A percentile compares a stretch with the other conserved stretches of the same genome.
Conservation (phyloP, 208 protist species). For the Leishmania arabica region DNA sequence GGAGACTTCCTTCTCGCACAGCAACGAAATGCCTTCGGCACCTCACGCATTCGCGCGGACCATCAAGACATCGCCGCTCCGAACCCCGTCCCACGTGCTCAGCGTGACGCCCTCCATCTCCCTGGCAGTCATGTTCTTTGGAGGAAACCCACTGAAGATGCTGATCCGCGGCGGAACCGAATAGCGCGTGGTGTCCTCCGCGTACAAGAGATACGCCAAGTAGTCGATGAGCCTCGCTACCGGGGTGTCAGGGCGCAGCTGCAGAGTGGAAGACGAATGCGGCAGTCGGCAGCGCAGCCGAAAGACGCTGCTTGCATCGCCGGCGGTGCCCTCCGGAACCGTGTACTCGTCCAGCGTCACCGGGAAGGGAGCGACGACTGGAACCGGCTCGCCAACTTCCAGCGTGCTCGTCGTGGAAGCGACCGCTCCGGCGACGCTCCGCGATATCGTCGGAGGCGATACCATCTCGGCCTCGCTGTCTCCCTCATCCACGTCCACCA, state of each 20-base stretch:
- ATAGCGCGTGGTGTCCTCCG: slow-evolving; percentile 42
- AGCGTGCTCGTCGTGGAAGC: background rate
- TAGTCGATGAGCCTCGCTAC: slow-evolving; percentile 53
- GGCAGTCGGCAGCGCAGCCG: slow-evolving; percentile 69
- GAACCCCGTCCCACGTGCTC: slow-evolving; percentile 38
- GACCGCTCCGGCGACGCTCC: background rate
- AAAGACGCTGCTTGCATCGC: slow-evolving; percentile 29
- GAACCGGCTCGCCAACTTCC: slow-evolving; percentile 10
- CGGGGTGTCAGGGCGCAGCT: slow-evolving; percentile 59
- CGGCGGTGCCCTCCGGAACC: slow-evolving; percentile 9
- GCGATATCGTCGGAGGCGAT: slow-evolving; percentile 30
- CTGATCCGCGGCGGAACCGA: slow-evolving; percentile 36
- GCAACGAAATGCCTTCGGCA: background rate
- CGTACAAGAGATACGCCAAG: slow-evolving; percentile 61
- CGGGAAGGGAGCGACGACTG: slow-evolving; percentile 10
- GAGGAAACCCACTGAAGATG: slow-evolving; percentile 55
- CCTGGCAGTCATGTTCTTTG: slow-evolving; percentile 38
- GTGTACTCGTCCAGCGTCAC: slow-evolving; percentile 17
- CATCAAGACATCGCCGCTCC: slow-evolving; percentile 67
- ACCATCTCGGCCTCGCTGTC: slow-evolving; percentile 30
- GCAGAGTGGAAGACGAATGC: slow-evolving; percentile 43
- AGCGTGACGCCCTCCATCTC: slow-evolving; percentile 35
- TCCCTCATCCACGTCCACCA: slow-evolving; percentile 28
- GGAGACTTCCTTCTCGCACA: background rate
- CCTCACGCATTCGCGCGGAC: slow-evolving; percentile 45